Evolutionary conservation across 768 basidiomycete species (phyloP), one percentile per base, ranked within the genome.

Genomic region (Phanerochaete carnosa): DNA sequence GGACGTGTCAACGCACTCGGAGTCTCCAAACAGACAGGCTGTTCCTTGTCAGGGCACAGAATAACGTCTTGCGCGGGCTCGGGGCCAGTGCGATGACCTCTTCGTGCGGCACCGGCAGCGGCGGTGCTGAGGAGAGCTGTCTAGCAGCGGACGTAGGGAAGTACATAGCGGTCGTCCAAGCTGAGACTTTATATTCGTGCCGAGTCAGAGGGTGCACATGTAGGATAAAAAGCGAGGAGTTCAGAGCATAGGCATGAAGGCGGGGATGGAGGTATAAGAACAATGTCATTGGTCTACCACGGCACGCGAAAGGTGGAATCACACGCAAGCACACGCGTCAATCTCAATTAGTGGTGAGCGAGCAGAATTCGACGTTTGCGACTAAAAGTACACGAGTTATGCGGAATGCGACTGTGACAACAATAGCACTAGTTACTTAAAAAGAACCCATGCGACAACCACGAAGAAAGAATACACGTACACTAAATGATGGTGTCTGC

Each of bases 11-110:
- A 80, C 86, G 66, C 69, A 90, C 92, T 72, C 93, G 81, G 60
- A 91, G 87, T 66, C 88, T 84, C 93, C 93, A 94, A 56, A 93
- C 80, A 1, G 88, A 79, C 52, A 94, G 74, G n/a, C 84, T 83
- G 68, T 77, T 83, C 64, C 78, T 81, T n/a, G 90, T 88, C 55
- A 94, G 75, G 15, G 85, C 80, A 69, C 88, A 88, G 72, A 94
- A 94, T 28, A 92, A 78, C n/a, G 85, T 85, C 73, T 83, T 93
- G 64, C 86, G 81, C 23, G 88, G 87, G 68, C 87, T 92, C 6
- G 89, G 78, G 26, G 78, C 75, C 57, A 92, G 70, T 16, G 76
- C 76, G 46, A 94, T 72, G 49, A 89, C 78, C 29, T 77, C 75
- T 68, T 90, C 87, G 62, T 88, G 83, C 29, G 89, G 86, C 33